A percentile compares a stretch with the other conserved stretches of the same genome.
Conservation (phyloP, 2,329 filamentous ascomycete species). For the Penicillium freii region DNA sequence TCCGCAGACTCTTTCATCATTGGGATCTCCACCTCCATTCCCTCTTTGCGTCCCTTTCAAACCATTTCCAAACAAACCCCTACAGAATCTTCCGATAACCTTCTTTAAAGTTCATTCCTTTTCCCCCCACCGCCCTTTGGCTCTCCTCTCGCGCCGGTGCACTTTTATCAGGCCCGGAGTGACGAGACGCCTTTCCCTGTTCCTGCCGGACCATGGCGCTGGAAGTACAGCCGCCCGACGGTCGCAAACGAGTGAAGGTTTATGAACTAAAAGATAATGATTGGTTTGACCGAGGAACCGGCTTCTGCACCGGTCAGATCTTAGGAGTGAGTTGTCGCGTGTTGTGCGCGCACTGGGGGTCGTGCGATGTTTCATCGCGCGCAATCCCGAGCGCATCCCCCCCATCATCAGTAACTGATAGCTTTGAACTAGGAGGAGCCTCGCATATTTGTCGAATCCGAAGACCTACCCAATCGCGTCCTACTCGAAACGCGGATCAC, state of each 20-base stretch:
- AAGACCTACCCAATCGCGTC: constrained; percentile 80
- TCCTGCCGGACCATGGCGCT: constrained; percentile 46
- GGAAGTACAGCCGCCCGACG: constrained; percentile 49
- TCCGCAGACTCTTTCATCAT: constrained; percentile 29
- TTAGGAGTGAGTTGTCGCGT: constrained; percentile 60
- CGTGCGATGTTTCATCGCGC: constrained; percentile 18
- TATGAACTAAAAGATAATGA: constrained; percentile 98
- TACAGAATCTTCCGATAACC: constrained; percentile 13
- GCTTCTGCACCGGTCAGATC: constrained; percentile 82
- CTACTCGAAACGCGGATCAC: constrained; percentile 86
- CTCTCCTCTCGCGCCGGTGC: constrained; percentile 34
- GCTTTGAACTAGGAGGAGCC: constrained; percentile 65
- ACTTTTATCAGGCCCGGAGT: constrained; percentile 38
- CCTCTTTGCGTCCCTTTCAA: constrained; percentile 14
- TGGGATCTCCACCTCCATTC: constrained; percentile 17
- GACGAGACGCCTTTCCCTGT: constrained; percentile 37
- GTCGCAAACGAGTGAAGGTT: constrained; percentile 79
- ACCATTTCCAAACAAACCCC: constrained; percentile 14
- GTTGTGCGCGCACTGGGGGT: constrained; percentile 21
- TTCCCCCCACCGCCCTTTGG: constrained; percentile 7
- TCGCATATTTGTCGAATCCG: constrained; percentile 85
- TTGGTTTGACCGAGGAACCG: constrained; percentile 97
- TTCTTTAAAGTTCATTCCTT: constrained; percentile 1
- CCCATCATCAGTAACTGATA: constrained; percentile 2
- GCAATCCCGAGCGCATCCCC: constrained; percentile 5